phyloP scores from a whole-genome alignment of 148 eudicot genomes.

The Suaeda aralocaspica region DNA sequence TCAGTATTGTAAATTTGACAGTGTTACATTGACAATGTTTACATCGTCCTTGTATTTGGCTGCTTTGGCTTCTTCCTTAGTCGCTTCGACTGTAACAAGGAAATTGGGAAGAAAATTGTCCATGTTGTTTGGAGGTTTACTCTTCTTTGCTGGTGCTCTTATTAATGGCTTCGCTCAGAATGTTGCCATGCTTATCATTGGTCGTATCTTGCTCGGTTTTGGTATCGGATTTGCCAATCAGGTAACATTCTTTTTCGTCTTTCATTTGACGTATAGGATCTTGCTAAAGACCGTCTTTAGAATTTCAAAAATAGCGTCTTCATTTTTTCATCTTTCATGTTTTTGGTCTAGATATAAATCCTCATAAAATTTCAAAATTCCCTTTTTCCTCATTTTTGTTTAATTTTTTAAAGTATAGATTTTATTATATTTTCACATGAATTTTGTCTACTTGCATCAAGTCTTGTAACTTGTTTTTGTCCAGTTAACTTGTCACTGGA shows the following conservation, averaged over 20 bases:
- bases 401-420: not conserved
- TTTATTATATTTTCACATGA: too few relatives aligned
- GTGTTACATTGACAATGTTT: conserved; percentile 58
- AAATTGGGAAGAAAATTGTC: conserved; percentile 61
- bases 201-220: conserved; percentile 74
- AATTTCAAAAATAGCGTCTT: too few relatives aligned
- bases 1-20: conserved; percentile 77
- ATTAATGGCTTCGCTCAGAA: conserved; percentile 51
- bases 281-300: not conserved
- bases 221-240: conserved; percentile 81
- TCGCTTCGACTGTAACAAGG: conserved; percentile 66
- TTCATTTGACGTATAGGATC: not conserved
- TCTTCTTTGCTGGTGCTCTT: conserved; percentile 59
- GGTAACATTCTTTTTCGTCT: conserved; percentile 26
- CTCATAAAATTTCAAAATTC: not conserved
- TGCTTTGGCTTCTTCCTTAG: conserved; percentile 57
- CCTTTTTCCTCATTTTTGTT: not conserved
- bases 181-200: conserved; percentile 67
- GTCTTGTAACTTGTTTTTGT: too few relatives aligned
- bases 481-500: too few relatives aligned
- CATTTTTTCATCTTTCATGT: not conserved
- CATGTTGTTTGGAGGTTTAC: conserved; percentile 63
- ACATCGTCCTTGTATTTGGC: conserved; percentile 78
- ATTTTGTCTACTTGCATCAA: not conserved
- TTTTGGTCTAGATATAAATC: not conserved